Conservation (phyloP, 352 stramenopile species). For the Pythium brachiatum region DNA sequence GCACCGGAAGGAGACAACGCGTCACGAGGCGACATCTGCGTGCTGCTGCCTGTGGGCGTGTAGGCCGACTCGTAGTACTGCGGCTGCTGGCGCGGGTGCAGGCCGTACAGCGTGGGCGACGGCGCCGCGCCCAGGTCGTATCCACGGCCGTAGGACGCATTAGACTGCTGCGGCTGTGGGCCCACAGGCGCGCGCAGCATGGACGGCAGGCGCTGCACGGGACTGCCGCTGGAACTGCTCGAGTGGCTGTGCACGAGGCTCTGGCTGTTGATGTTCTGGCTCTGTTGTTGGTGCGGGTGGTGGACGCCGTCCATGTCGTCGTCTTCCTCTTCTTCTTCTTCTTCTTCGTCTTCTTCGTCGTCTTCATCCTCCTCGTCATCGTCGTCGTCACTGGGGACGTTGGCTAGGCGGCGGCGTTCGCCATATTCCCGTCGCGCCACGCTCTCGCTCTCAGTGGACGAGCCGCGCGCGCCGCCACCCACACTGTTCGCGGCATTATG, state of each 20-base stretch:
- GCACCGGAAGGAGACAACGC: neutral
- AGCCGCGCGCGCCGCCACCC: conserved; percentile 6
- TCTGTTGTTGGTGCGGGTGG: neutral
- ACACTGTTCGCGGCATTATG: neutral
- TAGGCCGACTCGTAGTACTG: conserved; percentile 5
- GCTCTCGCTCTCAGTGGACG: conserved; percentile 19
- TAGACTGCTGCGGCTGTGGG: neutral
- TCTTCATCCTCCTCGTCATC: conserved; percentile 10
- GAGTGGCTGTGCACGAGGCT: conserved; percentile 6
- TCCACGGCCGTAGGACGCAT: neutral
- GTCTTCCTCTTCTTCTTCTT: conserved; percentile 4
- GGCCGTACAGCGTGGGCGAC: conserved; percentile 2
- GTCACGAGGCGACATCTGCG: conserved; percentile 2
- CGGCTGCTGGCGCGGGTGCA: conserved; percentile 8
- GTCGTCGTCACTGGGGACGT: conserved; percentile 6
- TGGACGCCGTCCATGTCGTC: neutral
- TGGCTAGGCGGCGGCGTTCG: neutral
- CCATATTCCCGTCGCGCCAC: conserved; percentile 11
- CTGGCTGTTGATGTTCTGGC: conserved; percentile 2
- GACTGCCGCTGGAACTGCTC: conserved; percentile 29
- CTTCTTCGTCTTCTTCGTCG: conserved; percentile 12
- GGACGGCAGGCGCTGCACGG: conserved; percentile 36
- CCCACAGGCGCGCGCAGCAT: conserved; percentile 30
- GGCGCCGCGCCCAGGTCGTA: neutral
- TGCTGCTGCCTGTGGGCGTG: neutral